These are phyloP conservation scores for Pholiota microspora DNA, from an alignment of 768 basidiomycete species.

Conservation along the genomic window DNA sequence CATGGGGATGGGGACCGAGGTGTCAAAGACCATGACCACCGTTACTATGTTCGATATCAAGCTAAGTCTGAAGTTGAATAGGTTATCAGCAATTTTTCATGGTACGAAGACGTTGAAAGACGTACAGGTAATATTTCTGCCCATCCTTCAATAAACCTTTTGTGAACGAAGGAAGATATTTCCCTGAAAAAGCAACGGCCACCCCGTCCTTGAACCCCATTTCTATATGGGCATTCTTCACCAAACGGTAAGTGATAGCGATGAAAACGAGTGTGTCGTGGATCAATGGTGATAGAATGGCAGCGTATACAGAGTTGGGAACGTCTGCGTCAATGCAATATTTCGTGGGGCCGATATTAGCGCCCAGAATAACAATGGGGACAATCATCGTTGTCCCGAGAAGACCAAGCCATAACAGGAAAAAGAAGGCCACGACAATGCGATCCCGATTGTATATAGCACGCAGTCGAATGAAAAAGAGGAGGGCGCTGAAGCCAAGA, in stretches of 20 bases:
- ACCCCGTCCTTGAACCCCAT: neutral
- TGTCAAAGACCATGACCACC: conserved; percentile 3
- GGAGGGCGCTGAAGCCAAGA: conserved; percentile 4
- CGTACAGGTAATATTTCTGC: conserved; percentile 13
- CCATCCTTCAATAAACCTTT: conserved; percentile 10
- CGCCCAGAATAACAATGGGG: conserved; percentile 3
- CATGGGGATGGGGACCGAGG: conserved; percentile 7
- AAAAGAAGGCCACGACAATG: conserved; percentile 1
- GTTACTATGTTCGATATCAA: conserved; percentile 3
- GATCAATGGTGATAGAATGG: neutral
- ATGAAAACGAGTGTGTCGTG: conserved; percentile 12
- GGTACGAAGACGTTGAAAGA: neutral
- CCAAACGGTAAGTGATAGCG: conserved; percentile 9
- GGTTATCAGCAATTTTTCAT: neutral
- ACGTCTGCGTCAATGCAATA: conserved; percentile 8
- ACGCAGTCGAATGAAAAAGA: conserved; percentile 8
- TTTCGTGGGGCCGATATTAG: conserved; percentile 6
- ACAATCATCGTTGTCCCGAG: conserved; percentile 4
- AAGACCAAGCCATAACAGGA: conserved; percentile 6
- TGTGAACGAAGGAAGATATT: conserved; percentile 8
- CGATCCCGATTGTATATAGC: conserved; percentile 8
- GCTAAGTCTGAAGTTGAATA: neutral
- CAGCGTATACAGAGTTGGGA: neutral
- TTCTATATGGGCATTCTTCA: neutral
- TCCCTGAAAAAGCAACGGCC: neutral